Conservation (phyloP, 257 asterid species). For the Paulownia fortunei region DNA sequence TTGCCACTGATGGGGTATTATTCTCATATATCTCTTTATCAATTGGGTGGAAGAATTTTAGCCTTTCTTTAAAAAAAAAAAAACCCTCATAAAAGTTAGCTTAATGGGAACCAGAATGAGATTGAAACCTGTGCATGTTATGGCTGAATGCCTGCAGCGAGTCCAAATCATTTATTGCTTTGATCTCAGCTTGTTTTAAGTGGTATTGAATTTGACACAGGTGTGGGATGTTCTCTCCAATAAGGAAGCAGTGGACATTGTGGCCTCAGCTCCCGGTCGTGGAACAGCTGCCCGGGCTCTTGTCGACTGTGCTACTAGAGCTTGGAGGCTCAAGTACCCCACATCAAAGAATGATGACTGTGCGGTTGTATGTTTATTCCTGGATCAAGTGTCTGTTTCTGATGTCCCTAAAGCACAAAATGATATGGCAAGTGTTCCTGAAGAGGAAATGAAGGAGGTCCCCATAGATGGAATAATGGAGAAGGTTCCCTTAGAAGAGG, state of each 20-base stretch:
- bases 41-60: background rate
- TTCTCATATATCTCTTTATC: conserved; percentile 11
- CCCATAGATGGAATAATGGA: conserved; percentile 31
- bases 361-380: conserved; percentile 88
- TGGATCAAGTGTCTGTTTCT: conserved; percentile 38
- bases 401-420: conserved; percentile 35
- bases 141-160: too few species aligned
- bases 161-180: too few species aligned
- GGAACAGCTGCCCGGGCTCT: conserved; percentile 91
- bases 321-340: conserved; percentile 98
- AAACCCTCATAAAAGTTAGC: too few species aligned
- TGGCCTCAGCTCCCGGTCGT: conserved; percentile 87
- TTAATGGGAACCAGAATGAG: too few species aligned
- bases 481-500: conserved; percentile 27
- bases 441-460: conserved; percentile 39
- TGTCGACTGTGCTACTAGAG: conserved; percentile 91
- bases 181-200: too few species aligned
- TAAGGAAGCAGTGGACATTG: conserved; percentile 92
- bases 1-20: conserved; percentile 96
- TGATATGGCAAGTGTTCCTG: conserved; percentile 27
- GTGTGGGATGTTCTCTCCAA: conserved; percentile 99
- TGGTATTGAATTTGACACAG: too few species aligned
- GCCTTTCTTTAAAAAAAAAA: conserved; percentile 6
- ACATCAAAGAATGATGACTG: conserved; percentile 97
- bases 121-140: too few species aligned